These are phyloP conservation scores for Chiua virens DNA, from an alignment of 768 basidiomycete genomes.

Conservation along the genomic window DNA sequence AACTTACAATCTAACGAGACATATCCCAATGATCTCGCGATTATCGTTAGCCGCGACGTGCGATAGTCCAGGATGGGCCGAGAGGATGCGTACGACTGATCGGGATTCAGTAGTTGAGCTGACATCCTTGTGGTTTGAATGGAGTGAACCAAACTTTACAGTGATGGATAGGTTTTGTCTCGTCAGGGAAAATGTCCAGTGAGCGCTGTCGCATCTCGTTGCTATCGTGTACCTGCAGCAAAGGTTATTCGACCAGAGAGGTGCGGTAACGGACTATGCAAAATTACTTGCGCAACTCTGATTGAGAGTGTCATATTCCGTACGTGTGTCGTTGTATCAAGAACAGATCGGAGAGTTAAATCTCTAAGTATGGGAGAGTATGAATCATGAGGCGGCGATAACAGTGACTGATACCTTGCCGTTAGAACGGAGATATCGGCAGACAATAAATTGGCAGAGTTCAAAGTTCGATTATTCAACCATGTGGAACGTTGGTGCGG, in stretches of 20 bases:
- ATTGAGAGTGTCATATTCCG: not conserved
- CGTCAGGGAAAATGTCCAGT: not conserved
- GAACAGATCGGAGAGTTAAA: too few species aligned
- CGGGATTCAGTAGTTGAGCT: not conserved
- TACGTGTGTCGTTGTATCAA: too few species aligned
- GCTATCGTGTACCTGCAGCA: conserved; percentile 1
- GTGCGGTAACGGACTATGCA: too few species aligned
- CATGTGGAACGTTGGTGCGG: too few species aligned
- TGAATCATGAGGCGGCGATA: too few species aligned
- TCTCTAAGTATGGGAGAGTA: too few species aligned
- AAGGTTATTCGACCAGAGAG: not conserved
- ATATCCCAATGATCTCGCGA: conserved; percentile 3
- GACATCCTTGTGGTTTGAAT: not conserved
- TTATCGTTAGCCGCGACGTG: conserved; percentile 1
- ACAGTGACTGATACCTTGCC: too few species aligned
- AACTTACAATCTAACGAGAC: conserved; percentile 11
- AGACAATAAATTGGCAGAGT: too few species aligned
- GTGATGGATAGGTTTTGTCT: not conserved
- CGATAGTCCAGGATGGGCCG: conserved; percentile 1
- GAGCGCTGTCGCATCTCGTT: conserved; percentile 1
- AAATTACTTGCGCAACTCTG: conserved; percentile 1
- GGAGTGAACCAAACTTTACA: not conserved
- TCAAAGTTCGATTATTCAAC: too few species aligned
- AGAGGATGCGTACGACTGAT: not conserved
- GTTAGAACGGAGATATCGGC: too few species aligned